Evolutionary conservation across 306 rosid species (phyloP).

Genomic region (Prosopis cineraria): DNA sequence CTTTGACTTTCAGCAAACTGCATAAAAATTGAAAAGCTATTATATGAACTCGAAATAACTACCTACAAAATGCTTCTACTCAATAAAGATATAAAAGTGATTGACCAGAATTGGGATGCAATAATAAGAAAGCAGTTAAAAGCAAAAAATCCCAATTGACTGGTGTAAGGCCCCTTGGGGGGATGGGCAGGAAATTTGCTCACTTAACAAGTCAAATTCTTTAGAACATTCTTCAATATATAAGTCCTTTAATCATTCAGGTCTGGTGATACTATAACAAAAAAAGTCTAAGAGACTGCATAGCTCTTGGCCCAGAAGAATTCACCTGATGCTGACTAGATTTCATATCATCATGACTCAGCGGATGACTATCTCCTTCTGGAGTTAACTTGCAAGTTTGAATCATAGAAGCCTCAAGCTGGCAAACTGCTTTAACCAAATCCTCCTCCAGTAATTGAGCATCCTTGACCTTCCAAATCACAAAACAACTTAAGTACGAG

Average conservation of each 20-base stretch:
- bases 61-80: neutral
- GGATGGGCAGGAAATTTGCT: neutral
- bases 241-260: constrained; percentile 18
- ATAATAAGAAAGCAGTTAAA: constrained; percentile 21
- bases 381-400: constrained; percentile 88
- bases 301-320: constrained; percentile 14
- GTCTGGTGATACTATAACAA: neutral
- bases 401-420: constrained; percentile 93
- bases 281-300: constrained; percentile 17
- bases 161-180: neutral
- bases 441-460: constrained; percentile 85
- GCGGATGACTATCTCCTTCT: constrained; percentile 54
- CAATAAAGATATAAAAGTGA: neutral
- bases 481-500: constrained; percentile 84
- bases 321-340: constrained; percentile 89
- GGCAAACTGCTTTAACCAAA: constrained; percentile 97
- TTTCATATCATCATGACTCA: constrained; percentile 91
- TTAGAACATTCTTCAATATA: constrained; percentile 15
- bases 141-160: constrained; percentile 15
- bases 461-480: constrained; percentile 91
- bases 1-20: constrained; percentile 83
- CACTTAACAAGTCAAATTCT: neutral
- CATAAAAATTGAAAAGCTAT: constrained; percentile 15
- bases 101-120: constrained; percentile 19
- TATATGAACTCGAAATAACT: neutral